Evolutionary conservation across 768 basidiomycete genomes (phyloP).

Genomic region (Xerocomellus amylosporus): DNA sequence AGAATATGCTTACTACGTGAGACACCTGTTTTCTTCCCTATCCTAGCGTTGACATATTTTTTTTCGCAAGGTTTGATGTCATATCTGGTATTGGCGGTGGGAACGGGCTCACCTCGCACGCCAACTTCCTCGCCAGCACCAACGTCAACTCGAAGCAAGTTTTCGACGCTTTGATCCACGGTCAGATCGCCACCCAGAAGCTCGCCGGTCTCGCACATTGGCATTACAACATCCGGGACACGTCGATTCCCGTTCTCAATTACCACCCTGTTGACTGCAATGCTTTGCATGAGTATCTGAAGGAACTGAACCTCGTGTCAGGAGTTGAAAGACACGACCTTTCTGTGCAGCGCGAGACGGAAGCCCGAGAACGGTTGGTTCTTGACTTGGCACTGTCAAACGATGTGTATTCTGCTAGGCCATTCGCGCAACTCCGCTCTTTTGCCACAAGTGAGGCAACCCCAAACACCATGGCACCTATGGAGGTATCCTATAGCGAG

Average conservation of each 20-base stretch:
- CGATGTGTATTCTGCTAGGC: slow-evolving; percentile 51
- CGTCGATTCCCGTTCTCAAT: slow-evolving; percentile 42
- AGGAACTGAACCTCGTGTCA: slow-evolving; percentile 41
- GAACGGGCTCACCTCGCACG: slow-evolving; percentile 40
- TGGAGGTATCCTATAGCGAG: slow-evolving; percentile 47
- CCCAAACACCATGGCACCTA: slow-evolving; percentile 15
- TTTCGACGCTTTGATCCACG: slow-evolving; percentile 50
- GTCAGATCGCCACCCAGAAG: slow-evolving; percentile 40
- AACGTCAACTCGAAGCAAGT: slow-evolving; percentile 50
- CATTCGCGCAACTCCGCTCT: slow-evolving; percentile 33
- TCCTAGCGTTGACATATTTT: background rate
- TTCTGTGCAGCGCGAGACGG: slow-evolving; percentile 47
- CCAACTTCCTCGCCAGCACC: slow-evolving; percentile 59
- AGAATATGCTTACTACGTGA: slow-evolving; percentile 63
- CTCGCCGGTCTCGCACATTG: slow-evolving; percentile 47
- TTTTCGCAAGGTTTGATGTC: slow-evolving; percentile 56
- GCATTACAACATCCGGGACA: slow-evolving; percentile 49
- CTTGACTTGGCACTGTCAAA: slow-evolving; percentile 61
- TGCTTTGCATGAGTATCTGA: slow-evolving; percentile 39
- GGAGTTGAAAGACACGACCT: slow-evolving; percentile 36
- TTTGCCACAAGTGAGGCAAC: background rate
- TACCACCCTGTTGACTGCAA: slow-evolving; percentile 36
- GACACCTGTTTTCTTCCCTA: slow-evolving; percentile 8
- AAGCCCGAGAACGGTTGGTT: slow-evolving; percentile 58
- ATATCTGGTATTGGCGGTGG: slow-evolving; percentile 53